phyloP scores from a whole-genome alignment of 257 asterid species.

The Catharanthus roseus region DNA sequence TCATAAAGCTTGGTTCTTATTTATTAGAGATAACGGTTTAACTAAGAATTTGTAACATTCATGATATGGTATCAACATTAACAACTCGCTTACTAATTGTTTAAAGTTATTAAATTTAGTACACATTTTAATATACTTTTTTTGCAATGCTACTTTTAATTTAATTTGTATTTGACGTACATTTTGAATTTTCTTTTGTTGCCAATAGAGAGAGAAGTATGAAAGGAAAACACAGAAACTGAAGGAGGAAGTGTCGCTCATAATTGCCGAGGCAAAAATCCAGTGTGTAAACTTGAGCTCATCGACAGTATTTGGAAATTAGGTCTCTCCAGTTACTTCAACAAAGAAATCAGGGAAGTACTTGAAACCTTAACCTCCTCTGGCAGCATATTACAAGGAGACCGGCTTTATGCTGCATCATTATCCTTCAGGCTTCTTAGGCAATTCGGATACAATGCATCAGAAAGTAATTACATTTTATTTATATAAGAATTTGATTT shows the following conservation, averaged over 20 bases:
- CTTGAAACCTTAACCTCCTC: conserved; percentile 9
- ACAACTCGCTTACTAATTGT: too few relatives aligned
- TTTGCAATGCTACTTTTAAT: too few relatives aligned
- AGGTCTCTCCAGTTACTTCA: conserved; percentile 34
- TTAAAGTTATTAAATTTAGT: too few relatives aligned
- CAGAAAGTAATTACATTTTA: conserved; percentile 38
- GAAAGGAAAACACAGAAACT: conserved; percentile 26
- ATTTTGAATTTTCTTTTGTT: background rate
- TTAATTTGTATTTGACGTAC: too few relatives aligned
- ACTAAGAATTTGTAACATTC: too few relatives aligned
- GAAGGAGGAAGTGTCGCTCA: conserved; percentile 25
- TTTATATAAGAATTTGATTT: too few relatives aligned
- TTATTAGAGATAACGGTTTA: too few relatives aligned
- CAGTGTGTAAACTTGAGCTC: conserved; percentile 32
- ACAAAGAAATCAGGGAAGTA: conserved; percentile 28
- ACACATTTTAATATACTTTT: too few relatives aligned
- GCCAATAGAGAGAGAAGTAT: conserved; percentile 30
- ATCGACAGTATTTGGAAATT: conserved; percentile 36
- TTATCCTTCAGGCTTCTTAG: conserved; percentile 45
- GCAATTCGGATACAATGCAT: conserved; percentile 45
- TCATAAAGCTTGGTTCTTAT: too few relatives aligned
- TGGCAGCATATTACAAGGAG: background rate
- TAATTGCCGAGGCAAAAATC: conserved; percentile 17
- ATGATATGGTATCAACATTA: too few relatives aligned
- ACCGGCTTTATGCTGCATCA: conserved; percentile 37